These are phyloP conservation scores for Aureobasidium uvarum DNA, from an alignment of 2,329 filamentous ascomycete genomes.

Conservation along the genomic window DNA sequence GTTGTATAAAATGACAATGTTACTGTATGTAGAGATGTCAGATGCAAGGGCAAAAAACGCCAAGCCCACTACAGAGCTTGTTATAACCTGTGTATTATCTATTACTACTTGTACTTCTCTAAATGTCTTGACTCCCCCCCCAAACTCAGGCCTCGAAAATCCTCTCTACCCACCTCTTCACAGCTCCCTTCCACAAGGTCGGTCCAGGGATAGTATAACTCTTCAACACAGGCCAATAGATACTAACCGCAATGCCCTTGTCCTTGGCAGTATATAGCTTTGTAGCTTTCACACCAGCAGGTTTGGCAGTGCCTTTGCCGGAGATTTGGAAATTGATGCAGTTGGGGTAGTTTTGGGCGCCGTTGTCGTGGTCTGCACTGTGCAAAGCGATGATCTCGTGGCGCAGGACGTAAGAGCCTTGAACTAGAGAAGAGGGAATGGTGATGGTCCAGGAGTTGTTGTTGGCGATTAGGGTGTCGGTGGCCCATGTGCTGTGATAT, in stretches of 20 bases:
- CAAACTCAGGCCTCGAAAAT: neutral
- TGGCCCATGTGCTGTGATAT: conserved; percentile 50
- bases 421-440: conserved; percentile 53
- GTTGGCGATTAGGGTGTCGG: conserved; percentile 53
- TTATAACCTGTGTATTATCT: neutral
- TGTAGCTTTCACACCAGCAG: conserved; percentile 53
- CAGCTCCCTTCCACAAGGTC: conserved; percentile 32
- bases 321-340: conserved; percentile 61
- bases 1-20: neutral
- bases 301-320: conserved; percentile 52
- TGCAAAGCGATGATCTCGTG: conserved; percentile 63
- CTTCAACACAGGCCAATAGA: conserved; percentile 51
- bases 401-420: conserved; percentile 60
- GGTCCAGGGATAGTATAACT: conserved; percentile 57
- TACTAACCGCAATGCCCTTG: conserved; percentile 58
- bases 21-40: neutral
- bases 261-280: conserved; percentile 58
- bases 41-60: neutral
- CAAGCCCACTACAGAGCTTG: too few species aligned
- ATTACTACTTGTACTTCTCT: neutral
- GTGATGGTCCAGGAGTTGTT: conserved; percentile 51
- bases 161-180: neutral
- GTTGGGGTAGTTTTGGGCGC: conserved; percentile 48
- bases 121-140: neutral
- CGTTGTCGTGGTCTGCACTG: conserved; percentile 46